phyloP scores from a whole-genome alignment of 1,284 basidiomycete genomes.

The Xerocomus amazonicus region DNA sequence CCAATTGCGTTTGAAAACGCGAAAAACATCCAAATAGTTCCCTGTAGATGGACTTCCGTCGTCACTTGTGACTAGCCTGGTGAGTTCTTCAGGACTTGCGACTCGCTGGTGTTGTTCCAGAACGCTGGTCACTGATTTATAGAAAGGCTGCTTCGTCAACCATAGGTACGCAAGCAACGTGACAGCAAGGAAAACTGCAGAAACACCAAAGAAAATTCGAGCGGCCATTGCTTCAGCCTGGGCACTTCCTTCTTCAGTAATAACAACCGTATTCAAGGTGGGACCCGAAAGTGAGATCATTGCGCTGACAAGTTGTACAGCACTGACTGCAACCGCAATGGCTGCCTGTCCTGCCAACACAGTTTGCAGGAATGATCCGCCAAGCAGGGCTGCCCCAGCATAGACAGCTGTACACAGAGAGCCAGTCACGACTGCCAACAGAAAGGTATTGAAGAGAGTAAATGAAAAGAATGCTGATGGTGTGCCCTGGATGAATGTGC shows the following conservation, averaged over 20 bases:
- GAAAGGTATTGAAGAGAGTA: conserved; percentile 54
- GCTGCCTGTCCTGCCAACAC: conserved; percentile 76
- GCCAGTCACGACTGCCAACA: conserved; percentile 55
- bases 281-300: conserved; percentile 49
- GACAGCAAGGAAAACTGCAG: conserved; percentile 58
- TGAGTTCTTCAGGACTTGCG: conserved; percentile 30
- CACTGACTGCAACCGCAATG: conserved; percentile 69
- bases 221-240: conserved; percentile 61
- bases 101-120: conserved; percentile 35
- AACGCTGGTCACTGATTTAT: conserved; percentile 47
- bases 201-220: conserved; percentile 67
- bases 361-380: conserved; percentile 61
- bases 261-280: conserved; percentile 24
- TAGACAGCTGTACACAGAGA: conserved; percentile 70
- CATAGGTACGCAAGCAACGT: conserved; percentile 51
- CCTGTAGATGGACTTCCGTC: conserved; percentile 21
- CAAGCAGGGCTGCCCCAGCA: conserved; percentile 71
- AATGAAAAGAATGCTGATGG: conserved; percentile 61
- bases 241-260: conserved; percentile 30
- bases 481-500: conserved; percentile 54
- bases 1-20: conserved; percentile 62
- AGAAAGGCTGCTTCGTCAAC: conserved; percentile 56
- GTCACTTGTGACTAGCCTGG: conserved; percentile 35
- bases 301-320: conserved; percentile 67
- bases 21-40: conserved; percentile 44